Conservation (phyloP, 2,329 filamentous ascomycete genomes). For the Penicillium sp. region DNA sequence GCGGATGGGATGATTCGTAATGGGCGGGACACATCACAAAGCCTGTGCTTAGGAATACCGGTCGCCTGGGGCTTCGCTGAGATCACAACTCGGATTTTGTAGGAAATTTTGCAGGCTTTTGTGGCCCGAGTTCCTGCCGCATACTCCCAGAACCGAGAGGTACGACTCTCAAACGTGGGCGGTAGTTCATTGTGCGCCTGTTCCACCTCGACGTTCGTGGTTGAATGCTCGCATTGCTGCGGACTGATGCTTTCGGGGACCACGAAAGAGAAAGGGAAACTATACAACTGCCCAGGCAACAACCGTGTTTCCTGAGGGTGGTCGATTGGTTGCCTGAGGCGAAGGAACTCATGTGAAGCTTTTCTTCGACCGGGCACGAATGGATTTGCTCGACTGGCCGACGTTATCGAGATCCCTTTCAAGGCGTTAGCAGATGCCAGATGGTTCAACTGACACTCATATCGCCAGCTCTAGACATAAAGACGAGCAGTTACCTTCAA, state of each 20-base stretch:
- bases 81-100: neutral
- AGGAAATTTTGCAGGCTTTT: slow-evolving; percentile 2
- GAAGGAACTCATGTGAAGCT: slow-evolving; percentile 4
- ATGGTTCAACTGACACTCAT: neutral
- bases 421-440: neutral
- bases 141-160: slow-evolving; percentile 3
- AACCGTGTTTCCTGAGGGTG: neutral
- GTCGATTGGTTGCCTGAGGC: slow-evolving; percentile 2
- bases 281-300: slow-evolving; percentile 2
- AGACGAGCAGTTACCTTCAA: neutral
- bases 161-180: slow-evolving; percentile 2
- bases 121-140: neutral
- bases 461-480: neutral
- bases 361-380: slow-evolving; percentile 9
- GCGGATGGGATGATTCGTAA: slow-evolving; percentile 5
- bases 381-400: slow-evolving; percentile 6
- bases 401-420: slow-evolving; percentile 4
- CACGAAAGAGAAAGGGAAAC: slow-evolving; percentile 3
- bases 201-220: slow-evolving; percentile 1
- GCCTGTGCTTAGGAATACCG: neutral
- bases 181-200: slow-evolving; percentile 3
- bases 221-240: slow-evolving; percentile 4
- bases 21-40: slow-evolving; percentile 4
- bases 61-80: neutral
- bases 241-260: slow-evolving; percentile 1